Conservation (phyloP, 257 asterid genomes). For the Osmanthus fragrans region DNA sequence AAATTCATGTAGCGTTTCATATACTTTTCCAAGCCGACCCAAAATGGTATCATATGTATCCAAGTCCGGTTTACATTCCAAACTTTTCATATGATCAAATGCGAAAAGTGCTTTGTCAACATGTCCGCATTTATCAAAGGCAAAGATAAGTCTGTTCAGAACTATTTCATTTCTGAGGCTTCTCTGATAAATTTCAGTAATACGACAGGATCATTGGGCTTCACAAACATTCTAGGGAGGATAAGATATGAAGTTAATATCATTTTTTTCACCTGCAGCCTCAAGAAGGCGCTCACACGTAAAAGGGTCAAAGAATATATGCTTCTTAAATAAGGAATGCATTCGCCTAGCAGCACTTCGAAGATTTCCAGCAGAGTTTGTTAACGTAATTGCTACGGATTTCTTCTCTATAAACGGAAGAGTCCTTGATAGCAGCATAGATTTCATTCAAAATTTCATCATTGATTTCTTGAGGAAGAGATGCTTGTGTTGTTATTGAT, state of each 20-base stretch:
- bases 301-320: constrained; percentile 35
- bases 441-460: constrained; percentile 43
- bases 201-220: constrained; percentile 34
- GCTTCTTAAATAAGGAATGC: constrained; percentile 40
- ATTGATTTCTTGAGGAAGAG: constrained; percentile 33
- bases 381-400: constrained; percentile 37
- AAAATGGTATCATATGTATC: constrained; percentile 70
- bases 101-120: constrained; percentile 51
- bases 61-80: constrained; percentile 59
- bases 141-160: constrained; percentile 70
- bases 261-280: constrained; percentile 49
- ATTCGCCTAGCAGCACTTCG: constrained; percentile 47
- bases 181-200: constrained; percentile 53
- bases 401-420: constrained; percentile 45
- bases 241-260: constrained; percentile 49
- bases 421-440: constrained; percentile 38
- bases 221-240: constrained; percentile 59
- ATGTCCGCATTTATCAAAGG: constrained; percentile 64
- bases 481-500: constrained; percentile 35
- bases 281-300: constrained; percentile 53
- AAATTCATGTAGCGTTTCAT: constrained; percentile 66
- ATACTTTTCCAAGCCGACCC: constrained; percentile 61
- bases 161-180: constrained; percentile 47
- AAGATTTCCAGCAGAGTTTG: constrained; percentile 56
- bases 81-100: constrained; percentile 53